A percentile compares a stretch with the other conserved stretches of the same genome.
Evolutionary conservation across 2,329 filamentous ascomycete genomes (phyloP).

Genomic region (Metarhizium anisopliae): DNA sequence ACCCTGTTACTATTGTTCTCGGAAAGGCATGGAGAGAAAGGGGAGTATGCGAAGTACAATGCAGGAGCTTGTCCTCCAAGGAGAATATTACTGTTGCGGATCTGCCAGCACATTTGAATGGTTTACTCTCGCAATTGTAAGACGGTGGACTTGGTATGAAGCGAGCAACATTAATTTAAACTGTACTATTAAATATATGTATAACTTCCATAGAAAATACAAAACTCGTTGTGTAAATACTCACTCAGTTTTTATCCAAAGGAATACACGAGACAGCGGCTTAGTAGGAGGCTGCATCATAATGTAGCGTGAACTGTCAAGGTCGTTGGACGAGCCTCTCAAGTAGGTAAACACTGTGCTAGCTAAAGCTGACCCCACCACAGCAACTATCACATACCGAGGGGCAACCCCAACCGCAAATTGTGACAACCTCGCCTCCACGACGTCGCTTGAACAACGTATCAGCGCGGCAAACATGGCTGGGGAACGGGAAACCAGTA

Average conservation of each 20-base stretch:
- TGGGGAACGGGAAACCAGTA: conserved; percentile 25
- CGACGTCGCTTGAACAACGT: neutral
- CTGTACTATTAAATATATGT: neutral
- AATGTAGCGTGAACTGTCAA: neutral
- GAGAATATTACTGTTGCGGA: conserved; percentile 44
- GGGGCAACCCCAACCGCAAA: neutral
- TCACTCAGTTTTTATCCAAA: neutral
- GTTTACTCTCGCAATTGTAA: conserved; percentile 40
- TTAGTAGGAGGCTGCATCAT: neutral
- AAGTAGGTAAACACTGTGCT: neutral
- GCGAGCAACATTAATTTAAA: neutral
- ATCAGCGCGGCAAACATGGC: conserved; percentile 16
- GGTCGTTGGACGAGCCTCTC: neutral
- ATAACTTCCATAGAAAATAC: neutral
- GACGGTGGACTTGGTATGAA: neutral
- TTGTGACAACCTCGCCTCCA: neutral
- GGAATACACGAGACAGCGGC: neutral
- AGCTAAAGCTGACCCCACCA: neutral
- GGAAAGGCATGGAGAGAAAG: conserved; percentile 59
- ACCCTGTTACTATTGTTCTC: conserved; percentile 73
- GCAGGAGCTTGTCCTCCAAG: conserved; percentile 55
- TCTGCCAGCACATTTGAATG: conserved; percentile 35
- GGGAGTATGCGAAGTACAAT: conserved; percentile 67
- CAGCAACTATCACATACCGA: neutral
- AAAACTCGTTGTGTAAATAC: neutral